A percentile compares a stretch with the other conserved stretches of the same genome.
phyloP scores from a whole-genome alignment of 495 filamentous ascomycete genomes.

The Cenococcum geophilum region DNA sequence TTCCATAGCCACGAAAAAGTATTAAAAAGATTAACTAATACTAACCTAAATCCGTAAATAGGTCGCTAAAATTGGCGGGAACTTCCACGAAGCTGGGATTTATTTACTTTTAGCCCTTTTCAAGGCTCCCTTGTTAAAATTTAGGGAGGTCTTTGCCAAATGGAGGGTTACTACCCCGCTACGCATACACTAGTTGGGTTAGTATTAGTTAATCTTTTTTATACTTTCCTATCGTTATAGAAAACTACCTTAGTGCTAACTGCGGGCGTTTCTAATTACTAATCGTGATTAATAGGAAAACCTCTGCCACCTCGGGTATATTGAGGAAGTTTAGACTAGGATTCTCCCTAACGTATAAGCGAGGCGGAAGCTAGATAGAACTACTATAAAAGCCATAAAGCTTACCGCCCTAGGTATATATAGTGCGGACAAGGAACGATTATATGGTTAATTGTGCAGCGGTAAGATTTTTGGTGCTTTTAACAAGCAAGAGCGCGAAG shows the following conservation, averaged over 20 bases:
- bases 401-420: slow-evolving; percentile 9
- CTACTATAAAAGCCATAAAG: slow-evolving; percentile 18
- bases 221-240: no score
- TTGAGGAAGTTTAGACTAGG: not conserved
- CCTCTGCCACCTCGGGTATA: not conserved
- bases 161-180: no score
- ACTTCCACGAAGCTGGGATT: no score
- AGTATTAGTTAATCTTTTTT: no score
- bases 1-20: no score
- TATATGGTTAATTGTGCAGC: slow-evolving; percentile 22
- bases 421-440: slow-evolving; percentile 7
- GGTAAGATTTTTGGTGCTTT: slow-evolving; percentile 35
- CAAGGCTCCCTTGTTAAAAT: no score
- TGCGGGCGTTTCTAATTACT: not conserved
- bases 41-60: no score
- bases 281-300: not conserved
- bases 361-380: not conserved
- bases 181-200: no score
- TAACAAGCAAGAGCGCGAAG: slow-evolving; percentile 23
- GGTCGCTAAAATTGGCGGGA: no score
- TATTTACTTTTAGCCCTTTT: no score
- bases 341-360: not conserved
- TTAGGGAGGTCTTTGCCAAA: no score
- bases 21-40: no score
- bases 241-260: not conserved